These are phyloP conservation scores for Periconia digitata DNA, from an alignment of 2,329 filamentous ascomycete genomes.

Conservation along the genomic window DNA sequence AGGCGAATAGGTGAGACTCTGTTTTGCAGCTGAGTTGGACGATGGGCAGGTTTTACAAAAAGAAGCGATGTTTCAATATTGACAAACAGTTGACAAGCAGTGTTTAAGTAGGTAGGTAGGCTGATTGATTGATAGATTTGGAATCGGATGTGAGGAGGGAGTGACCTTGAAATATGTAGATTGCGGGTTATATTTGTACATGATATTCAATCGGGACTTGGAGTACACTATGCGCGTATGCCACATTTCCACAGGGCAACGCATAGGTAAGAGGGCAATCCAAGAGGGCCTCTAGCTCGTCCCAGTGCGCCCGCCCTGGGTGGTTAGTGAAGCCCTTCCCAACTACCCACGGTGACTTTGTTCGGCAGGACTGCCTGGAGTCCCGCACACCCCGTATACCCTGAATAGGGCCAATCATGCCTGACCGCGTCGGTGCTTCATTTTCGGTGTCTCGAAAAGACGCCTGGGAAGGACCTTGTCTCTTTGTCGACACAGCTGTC, in stretches of 20 bases:
- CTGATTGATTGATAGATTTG: no score
- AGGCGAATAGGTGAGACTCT: slow-evolving; percentile 23
- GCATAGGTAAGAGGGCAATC: slow-evolving; percentile 33
- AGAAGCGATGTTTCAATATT: slow-evolving; percentile 19
- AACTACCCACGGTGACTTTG: slow-evolving; percentile 31
- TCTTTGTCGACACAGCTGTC: slow-evolving; percentile 27
- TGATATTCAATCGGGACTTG: slow-evolving; percentile 8
- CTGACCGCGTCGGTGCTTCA: slow-evolving; percentile 23
- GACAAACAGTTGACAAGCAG: neutral
- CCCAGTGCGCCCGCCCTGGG: no score
- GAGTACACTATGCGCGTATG: slow-evolving; percentile 2
- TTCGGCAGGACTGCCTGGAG: slow-evolving; percentile 26
- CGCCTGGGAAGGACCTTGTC: slow-evolving; percentile 17
- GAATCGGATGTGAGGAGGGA: neutral
- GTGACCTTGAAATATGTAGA: slow-evolving; percentile 1
- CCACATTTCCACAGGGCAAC: slow-evolving; percentile 28
- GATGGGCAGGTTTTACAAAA: slow-evolving; percentile 8
- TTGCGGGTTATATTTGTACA: slow-evolving; percentile 22
- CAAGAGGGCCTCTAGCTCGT: slow-evolving; percentile 1
- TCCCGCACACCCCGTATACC: slow-evolving; percentile 17
- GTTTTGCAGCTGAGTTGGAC: slow-evolving; percentile 23
- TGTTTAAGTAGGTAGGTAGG: neutral
- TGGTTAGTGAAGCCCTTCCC: slow-evolving; percentile 38
- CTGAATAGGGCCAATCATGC: slow-evolving; percentile 24
- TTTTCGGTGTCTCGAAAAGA: slow-evolving; percentile 34